A percentile compares a stretch with the other conserved stretches of the same genome.
phyloP scores from a whole-genome alignment of 768 basidiomycete genomes.

The Asterophora lycoperdoides region DNA sequence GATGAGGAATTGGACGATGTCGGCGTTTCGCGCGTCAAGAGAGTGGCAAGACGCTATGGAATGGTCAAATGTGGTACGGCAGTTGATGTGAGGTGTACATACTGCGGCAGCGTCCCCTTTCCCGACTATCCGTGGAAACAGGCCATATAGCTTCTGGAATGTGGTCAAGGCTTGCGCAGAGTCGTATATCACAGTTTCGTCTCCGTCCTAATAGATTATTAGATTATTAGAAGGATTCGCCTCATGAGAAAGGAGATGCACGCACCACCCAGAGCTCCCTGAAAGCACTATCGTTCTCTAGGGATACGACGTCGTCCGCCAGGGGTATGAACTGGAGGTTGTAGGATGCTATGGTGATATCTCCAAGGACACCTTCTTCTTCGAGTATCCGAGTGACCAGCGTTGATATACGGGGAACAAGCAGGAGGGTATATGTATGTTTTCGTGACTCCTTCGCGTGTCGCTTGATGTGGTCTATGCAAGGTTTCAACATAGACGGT shows the following conservation, averaged over 20 bases:
- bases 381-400: slow-evolving; percentile 84
- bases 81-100: slow-evolving; percentile 10
- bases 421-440: slow-evolving; percentile 80
- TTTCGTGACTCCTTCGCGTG: slow-evolving; percentile 68
- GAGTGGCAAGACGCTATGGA: slow-evolving; percentile 65
- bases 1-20: slow-evolving; percentile 33
- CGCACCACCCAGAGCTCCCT: slow-evolving; percentile 89
- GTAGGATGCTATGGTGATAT: slow-evolving; percentile 80
- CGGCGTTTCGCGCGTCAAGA: slow-evolving; percentile 59
- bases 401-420: slow-evolving; percentile 85
- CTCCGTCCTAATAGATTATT: slow-evolving; percentile 65
- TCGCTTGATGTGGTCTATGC: slow-evolving; percentile 84
- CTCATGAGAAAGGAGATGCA: slow-evolving; percentile 15
- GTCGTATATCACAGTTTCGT: slow-evolving; percentile 86
- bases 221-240: not conserved
- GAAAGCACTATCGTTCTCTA: slow-evolving; percentile 84
- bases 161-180: slow-evolving; percentile 83
- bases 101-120: slow-evolving; percentile 89
- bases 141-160: slow-evolving; percentile 80
- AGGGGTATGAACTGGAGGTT: slow-evolving; percentile 92
- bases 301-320: slow-evolving; percentile 87
- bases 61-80: slow-evolving; percentile 2
- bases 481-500: slow-evolving; percentile 23
- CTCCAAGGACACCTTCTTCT: slow-evolving; percentile 97
- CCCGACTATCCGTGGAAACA: slow-evolving; percentile 86